These are phyloP conservation scores for Adenanthera pavonina DNA, from an alignment of 306 rosid genomes.

Conservation along the genomic window DNA sequence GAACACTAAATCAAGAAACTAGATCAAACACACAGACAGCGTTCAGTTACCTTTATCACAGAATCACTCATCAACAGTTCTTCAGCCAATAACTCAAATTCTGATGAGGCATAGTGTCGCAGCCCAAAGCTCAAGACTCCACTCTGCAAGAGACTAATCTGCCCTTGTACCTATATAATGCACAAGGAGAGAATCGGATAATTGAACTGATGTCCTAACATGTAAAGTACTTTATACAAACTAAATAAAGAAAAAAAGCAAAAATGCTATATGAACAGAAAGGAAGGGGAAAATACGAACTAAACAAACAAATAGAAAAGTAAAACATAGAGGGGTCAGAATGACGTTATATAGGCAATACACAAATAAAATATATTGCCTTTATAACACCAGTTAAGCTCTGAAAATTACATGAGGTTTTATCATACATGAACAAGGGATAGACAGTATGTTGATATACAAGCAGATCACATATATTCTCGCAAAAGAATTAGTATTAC, in stretches of 20 bases:
- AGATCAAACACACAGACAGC: slow-evolving; percentile 17
- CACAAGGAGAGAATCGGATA: slow-evolving; percentile 27
- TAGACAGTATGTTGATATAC: background rate
- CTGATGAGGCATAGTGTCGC: slow-evolving; percentile 87
- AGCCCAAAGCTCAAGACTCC: slow-evolving; percentile 96
- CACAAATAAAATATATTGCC: background rate
- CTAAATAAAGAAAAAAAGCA: slow-evolving; percentile 19
- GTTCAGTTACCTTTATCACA: slow-evolving; percentile 72
- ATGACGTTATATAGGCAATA: background rate
- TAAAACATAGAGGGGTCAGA: background rate
- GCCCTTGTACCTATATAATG: slow-evolving; percentile 88
- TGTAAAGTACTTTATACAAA: slow-evolving; percentile 1
- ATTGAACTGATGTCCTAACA: slow-evolving; percentile 15
- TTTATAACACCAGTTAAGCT: slow-evolving; percentile 1
- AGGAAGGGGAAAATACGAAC: slow-evolving; percentile 2
- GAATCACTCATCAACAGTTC: slow-evolving; percentile 97
- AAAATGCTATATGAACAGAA: slow-evolving; percentile 13
- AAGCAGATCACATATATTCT: background rate
- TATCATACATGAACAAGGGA: background rate
- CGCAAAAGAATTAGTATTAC: background rate
- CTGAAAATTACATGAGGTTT: background rate
- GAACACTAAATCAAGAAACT: slow-evolving; percentile 32
- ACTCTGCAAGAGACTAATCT: slow-evolving; percentile 82
- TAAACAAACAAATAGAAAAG: background rate
- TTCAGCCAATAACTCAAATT: slow-evolving; percentile 97